Evolutionary conservation across 1,284 basidiomycete genomes (phyloP), one percentile per base, ranked within the genome.

Genomic region (Lentinus polychrous): DNA sequence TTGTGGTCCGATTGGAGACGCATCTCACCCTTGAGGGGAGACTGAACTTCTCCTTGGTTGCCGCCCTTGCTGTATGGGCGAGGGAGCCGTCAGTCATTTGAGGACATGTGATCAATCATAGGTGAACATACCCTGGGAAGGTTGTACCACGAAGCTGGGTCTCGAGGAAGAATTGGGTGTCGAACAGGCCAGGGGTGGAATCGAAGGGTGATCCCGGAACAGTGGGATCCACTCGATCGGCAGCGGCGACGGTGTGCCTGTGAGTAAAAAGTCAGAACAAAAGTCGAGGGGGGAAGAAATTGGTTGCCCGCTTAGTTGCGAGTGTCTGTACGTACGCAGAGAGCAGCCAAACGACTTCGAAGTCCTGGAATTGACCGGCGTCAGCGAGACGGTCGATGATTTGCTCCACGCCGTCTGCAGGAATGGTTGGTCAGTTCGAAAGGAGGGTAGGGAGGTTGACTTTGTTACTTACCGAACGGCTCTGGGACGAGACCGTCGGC

Each of bases 1-100:
- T 46, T 51, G 11, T 36, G 52, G 50, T 66, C 65, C 20, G 63
- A 65, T 49, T 60, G 55, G 11, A 66, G 55, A 41, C 65, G 60
- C 46, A 66, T 55, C 51, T 62, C 59, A 27, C 58, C 59, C 3
- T 41, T 48, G 44, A 41, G 14, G 7, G 39, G 7, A n/a, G 59
- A 59, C 38, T 57, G 49, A 32, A 60, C 63, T 47, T 63, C 60
- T 45, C 61, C 61, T 35, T 54, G 50, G 50, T 58, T 54, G 22
- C 48, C 49, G 20, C 51, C 57, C 15, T 50, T 54, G 11, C 48
- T 47, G 42, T 10, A 27, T 10, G n/a, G 33, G 11, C 8, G 22
- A n/a, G n/a, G 7, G 6, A 27, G 39, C 12, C 11, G n/a, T 18
- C 22, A 22, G 22, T 27, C 3, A 15, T 10, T 46, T 27, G 41